Evolutionary conservation across 2,329 filamentous ascomycete species (phyloP).

Genomic region (Cladosporium sp.): DNA sequence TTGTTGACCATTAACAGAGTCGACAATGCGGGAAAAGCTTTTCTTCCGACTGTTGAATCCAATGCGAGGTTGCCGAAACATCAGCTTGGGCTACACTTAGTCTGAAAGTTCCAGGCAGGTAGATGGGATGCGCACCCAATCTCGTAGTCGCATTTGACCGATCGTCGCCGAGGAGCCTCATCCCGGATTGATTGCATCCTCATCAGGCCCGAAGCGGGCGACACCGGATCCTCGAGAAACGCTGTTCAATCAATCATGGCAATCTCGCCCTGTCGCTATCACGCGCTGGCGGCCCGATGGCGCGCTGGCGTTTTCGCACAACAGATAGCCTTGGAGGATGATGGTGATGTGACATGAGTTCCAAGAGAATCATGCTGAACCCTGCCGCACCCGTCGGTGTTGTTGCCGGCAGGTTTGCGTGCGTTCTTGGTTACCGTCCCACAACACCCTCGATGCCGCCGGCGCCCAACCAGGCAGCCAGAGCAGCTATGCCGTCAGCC

Average conservation of each 20-base stretch:
- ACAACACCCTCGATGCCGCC: neutral
- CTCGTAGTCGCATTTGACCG: too few relatives aligned
- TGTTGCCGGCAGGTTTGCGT: slow-evolving; percentile 5
- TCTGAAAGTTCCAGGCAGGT: too few relatives aligned
- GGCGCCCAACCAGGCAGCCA: neutral
- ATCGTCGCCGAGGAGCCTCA: neutral
- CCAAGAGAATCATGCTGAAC: neutral
- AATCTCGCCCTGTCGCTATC: neutral
- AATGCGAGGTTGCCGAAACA: too few relatives aligned
- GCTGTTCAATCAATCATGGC: neutral
- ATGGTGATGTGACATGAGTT: slow-evolving; percentile 1
- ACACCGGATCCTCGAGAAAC: neutral
- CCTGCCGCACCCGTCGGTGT: neutral
- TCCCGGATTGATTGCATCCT: neutral
- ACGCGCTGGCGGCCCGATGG: neutral
- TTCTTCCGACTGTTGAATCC: too few relatives aligned
- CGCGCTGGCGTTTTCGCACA: neutral
- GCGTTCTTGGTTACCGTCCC: neutral
- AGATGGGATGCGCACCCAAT: too few relatives aligned
- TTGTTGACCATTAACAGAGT: too few relatives aligned
- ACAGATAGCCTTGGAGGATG: neutral
- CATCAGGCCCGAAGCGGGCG: neutral
- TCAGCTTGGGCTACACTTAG: too few relatives aligned
- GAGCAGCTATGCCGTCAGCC: slow-evolving; percentile 3
- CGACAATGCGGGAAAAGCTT: too few relatives aligned